These are phyloP conservation scores for Stellera chamaejasme DNA, from an alignment of 345 rosid species.

Conservation along the genomic window DNA sequence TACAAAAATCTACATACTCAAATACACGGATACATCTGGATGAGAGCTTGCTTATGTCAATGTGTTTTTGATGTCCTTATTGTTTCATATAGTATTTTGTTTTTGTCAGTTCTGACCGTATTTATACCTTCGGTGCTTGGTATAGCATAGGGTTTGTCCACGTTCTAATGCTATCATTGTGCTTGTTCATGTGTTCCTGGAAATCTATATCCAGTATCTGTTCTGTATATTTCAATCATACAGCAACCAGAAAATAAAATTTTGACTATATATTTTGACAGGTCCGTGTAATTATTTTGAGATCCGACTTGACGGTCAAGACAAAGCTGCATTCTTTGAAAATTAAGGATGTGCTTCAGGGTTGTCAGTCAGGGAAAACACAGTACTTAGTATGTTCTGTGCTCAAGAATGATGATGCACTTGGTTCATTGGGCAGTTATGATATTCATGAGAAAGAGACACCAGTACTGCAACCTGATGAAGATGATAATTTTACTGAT, in stretches of 20 bases:
- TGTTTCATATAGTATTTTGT: too few relatives aligned
- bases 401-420: slow-evolving; percentile 46
- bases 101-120: too few relatives aligned
- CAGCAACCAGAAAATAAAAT: too few relatives aligned
- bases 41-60: too few relatives aligned
- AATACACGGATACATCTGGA: too few relatives aligned
- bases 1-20: too few relatives aligned
- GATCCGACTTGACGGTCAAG: slow-evolving; percentile 58
- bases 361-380: slow-evolving; percentile 36
- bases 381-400: slow-evolving; percentile 79
- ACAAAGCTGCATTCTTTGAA: slow-evolving; percentile 85
- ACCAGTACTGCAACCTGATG: slow-evolving; percentile 43
- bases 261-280: slow-evolving; percentile 18
- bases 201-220: background rate
- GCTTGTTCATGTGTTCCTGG: background rate
- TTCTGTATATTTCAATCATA: slow-evolving; percentile 10
- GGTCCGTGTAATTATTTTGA: slow-evolving; percentile 70
- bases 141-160: background rate
- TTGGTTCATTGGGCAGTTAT: slow-evolving; percentile 22
- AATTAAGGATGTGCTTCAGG: slow-evolving; percentile 92
- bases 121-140: too few relatives aligned
- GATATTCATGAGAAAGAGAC: slow-evolving; percentile 34
- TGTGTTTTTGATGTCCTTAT: too few relatives aligned
- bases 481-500: slow-evolving; percentile 78
- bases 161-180: background rate